Percentiles rank a stretch among this genome's conserved stretches.
Conservation (phyloP, 495 filamentous ascomycete species). For the Hyphodiscus hymeniophilus region DNA sequence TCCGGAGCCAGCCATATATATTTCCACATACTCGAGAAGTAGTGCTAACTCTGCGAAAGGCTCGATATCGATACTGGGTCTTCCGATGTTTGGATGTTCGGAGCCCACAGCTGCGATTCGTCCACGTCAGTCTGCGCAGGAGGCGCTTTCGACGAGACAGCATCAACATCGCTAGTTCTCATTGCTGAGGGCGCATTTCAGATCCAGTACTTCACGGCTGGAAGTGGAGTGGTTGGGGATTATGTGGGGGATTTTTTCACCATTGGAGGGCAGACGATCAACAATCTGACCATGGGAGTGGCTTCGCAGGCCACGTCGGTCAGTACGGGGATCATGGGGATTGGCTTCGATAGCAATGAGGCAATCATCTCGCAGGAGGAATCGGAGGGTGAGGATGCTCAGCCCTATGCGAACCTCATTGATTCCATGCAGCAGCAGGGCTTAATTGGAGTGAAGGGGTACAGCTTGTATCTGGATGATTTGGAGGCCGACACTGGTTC, state of each 20-base stretch:
- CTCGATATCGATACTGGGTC: slow-evolving; percentile 78
- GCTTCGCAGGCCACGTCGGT: not conserved
- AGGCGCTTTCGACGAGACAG: slow-evolving; percentile 38
- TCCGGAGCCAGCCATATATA: too few species aligned
- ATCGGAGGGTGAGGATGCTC: too few species aligned
- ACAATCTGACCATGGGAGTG: slow-evolving; percentile 65
- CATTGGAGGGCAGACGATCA: slow-evolving; percentile 57
- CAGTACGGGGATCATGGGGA: slow-evolving; percentile 16
- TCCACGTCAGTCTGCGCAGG: too few species aligned
- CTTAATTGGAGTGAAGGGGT: slow-evolving; percentile 71
- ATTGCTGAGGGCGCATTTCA: slow-evolving; percentile 57
- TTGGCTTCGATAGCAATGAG: slow-evolving; percentile 75
- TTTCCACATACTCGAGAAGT: too few species aligned
- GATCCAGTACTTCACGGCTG: slow-evolving; percentile 80
- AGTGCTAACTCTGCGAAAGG: too few species aligned
- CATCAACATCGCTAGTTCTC: slow-evolving; percentile 62
- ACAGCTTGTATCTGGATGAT: slow-evolving; percentile 70
- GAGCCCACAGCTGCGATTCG: too few species aligned
- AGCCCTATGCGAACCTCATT: slow-evolving; percentile 83
- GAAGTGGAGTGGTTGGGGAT: slow-evolving; percentile 52
- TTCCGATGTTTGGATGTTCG: slow-evolving; percentile 75
- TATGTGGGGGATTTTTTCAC: slow-evolving; percentile 69
- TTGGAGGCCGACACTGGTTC: slow-evolving; percentile 59
- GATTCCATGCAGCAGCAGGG: slow-evolving; percentile 59
- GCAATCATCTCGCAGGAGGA: slow-evolving; percentile 39